Evolutionary conservation across 1,284 basidiomycete species (phyloP), one percentile per base, ranked within the genome.

Genomic region (Tylopilus sp.): DNA sequence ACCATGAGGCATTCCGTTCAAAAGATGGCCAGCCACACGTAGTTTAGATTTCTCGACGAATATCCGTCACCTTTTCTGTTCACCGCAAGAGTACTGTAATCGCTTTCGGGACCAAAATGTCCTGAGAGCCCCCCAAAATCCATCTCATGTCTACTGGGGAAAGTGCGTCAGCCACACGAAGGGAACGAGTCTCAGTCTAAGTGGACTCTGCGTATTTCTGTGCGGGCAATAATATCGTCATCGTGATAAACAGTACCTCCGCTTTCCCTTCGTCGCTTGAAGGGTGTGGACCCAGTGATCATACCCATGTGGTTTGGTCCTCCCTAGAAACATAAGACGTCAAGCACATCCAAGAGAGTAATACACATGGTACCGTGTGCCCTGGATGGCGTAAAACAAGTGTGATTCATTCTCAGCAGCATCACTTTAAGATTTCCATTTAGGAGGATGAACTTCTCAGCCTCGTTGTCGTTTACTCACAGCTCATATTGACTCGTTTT

Each of bases 351-450:
- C 31, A 43, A 24, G 10, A 11, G 8, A 15, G 6, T 17, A 3
- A 8, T 11, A 2, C 7, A 42, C 5, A 7, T 19, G 2, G n/a
- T 5, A 4, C 10, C 22, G 33, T 24, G 42, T 22, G 25, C 19
- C 77, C 69, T 70, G 73, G 39, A 78, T 56, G n/a, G 68, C 74
- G 37, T 66, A 74, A 55, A 76, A 77, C 2, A 79, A 61, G 42
- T 76, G 72, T 2, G 61, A 48, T 3, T 67, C 56, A 11, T 68
- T 55, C 41, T 2, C 36, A 7, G 26, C 32, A 25, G 31, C 5
- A 46, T 54, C 8, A 70, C 56, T 24, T 62, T 57, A 2, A 24
- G 13, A 60, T 64, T 13, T 2, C 79, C 78, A 52, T 72, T 69
- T 3, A 76, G 75, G 7, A 76, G 60, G 9, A 79, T 74, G 17